Evolutionary conservation across 1,284 basidiomycete genomes (phyloP), one percentile per base, ranked within the genome.

Genomic region (Papiliotrema nemorosa): DNA sequence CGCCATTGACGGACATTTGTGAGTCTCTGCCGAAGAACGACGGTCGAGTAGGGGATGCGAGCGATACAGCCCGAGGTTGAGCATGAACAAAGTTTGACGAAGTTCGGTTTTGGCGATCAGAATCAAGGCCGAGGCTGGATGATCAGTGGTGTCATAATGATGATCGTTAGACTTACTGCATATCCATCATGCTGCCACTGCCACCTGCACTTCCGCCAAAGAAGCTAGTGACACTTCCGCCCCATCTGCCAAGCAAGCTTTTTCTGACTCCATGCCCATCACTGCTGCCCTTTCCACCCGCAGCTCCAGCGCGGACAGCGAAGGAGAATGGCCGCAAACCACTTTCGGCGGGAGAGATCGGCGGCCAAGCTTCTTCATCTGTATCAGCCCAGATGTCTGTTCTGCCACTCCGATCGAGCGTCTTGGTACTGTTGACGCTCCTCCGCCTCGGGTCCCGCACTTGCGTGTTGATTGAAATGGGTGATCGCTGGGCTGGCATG

Each of bases 161-260:
- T 38, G 16, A 25, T 48, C 37, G 21, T 2, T 35, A 38, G 21
- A 85, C 88, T 66, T 76, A 91, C 89, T 92, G 90, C 90, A 92
- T 91, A 69, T 92, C 87, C 67, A 91, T 79, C 88, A 92, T 90
- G 66, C 90, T 82, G 5, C 88, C 89, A 46, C 84, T 78, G 53
- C 84, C 86, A 53, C 86, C 78, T 59, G 88, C 87, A 73, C 81
- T 84, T 66, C 87, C 83, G 2, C 86, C 87, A 67, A 92, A 89
- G 78, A 92, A 88, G 54, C 86, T 83, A 5, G 85, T 75, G 80
- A 57, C 85, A 79, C 64, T 86, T 75, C 54, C 86, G 80, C 47
- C 87, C 86, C 46, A 78, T 71, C 41, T 84, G 82, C 52, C 83
- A 78, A 59, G 86, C 67, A 72, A 84, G 46, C 66, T 67, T 41